phyloP scores from a whole-genome alignment of 345 rosid species.

The Pistacia vera region DNA sequence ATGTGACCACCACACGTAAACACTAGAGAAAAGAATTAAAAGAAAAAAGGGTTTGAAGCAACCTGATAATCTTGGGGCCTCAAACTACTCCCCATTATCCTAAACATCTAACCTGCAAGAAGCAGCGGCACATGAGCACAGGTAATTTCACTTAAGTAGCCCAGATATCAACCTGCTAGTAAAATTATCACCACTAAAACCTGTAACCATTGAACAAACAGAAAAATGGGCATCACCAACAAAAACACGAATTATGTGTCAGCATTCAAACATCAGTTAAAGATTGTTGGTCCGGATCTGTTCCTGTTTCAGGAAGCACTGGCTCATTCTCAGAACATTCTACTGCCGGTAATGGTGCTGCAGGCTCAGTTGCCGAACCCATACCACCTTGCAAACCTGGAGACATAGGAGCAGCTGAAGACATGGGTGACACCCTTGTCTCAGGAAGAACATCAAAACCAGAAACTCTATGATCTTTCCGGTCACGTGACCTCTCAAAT shows the following conservation, averaged over 20 bases:
- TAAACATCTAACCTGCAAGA: neutral
- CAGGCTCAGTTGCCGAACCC: slow-evolving; percentile 19
- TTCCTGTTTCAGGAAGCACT: slow-evolving; percentile 17
- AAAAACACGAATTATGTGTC: neutral
- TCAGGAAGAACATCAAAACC: slow-evolving; percentile 33
- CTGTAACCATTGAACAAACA: neutral
- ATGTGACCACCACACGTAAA: neutral
- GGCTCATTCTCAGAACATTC: slow-evolving; percentile 27
- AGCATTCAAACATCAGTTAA: slow-evolving; percentile 10
- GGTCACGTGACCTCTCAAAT: slow-evolving; percentile 39
- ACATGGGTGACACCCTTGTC: slow-evolving; percentile 18
- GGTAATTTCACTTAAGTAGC: neutral
- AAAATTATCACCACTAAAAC: neutral
- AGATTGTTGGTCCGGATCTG: slow-evolving; percentile 11
- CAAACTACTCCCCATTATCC: neutral
- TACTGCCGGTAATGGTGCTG: neutral
- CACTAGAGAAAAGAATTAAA: neutral
- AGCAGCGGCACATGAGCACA: neutral
- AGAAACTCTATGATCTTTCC: slow-evolving; percentile 26
- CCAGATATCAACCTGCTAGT: neutral
- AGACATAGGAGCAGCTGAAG: slow-evolving; percentile 27
- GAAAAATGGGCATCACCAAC: neutral
- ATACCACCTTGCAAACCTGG: slow-evolving; percentile 22
- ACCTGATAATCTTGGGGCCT: slow-evolving; percentile 1
- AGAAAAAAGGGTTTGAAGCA: neutral